Percentiles rank a stretch among this genome's conserved stretches.
Conservation (phyloP, 1,284 basidiomycete species). For the Rhodotorula sp. region DNA sequence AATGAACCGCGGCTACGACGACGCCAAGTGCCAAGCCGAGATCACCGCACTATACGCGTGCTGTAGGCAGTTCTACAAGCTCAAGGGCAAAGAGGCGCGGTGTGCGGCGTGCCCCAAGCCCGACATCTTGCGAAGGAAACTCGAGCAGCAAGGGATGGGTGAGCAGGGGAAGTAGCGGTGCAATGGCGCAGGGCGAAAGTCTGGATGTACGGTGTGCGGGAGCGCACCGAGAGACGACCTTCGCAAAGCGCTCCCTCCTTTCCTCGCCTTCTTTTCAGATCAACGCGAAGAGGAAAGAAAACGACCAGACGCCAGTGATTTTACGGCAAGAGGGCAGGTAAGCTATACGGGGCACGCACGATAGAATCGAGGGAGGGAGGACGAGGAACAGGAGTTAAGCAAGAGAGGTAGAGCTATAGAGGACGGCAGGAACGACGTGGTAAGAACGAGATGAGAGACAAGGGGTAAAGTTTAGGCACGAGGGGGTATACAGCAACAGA, state of each 20-base stretch:
- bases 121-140: not conserved
- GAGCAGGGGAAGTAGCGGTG: not conserved
- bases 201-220: too few species aligned
- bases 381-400: not conserved
- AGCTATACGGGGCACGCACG: not conserved
- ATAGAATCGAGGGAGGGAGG: not conserved
- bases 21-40: slow-evolving; percentile 7
- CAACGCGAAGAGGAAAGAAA: not conserved
- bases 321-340: not conserved
- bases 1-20: slow-evolving; percentile 25
- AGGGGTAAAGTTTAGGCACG: not conserved
- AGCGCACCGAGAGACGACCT: not conserved
- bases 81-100: slow-evolving; percentile 3
- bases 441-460: not conserved
- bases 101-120: slow-evolving; percentile 17
- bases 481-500: slow-evolving; percentile 13
- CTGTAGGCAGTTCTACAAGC: slow-evolving; percentile 17
- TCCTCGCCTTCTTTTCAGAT: not conserved
- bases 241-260: not conserved
- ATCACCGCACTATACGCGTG: slow-evolving; percentile 10
- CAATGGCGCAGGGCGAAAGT: not conserved
- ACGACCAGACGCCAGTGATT: not conserved
- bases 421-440: not conserved
- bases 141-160: not conserved
- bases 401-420: not conserved